These are phyloP conservation scores for Aphanocladium album DNA, from an alignment of 2,329 filamentous ascomycete genomes.

Conservation along the genomic window DNA sequence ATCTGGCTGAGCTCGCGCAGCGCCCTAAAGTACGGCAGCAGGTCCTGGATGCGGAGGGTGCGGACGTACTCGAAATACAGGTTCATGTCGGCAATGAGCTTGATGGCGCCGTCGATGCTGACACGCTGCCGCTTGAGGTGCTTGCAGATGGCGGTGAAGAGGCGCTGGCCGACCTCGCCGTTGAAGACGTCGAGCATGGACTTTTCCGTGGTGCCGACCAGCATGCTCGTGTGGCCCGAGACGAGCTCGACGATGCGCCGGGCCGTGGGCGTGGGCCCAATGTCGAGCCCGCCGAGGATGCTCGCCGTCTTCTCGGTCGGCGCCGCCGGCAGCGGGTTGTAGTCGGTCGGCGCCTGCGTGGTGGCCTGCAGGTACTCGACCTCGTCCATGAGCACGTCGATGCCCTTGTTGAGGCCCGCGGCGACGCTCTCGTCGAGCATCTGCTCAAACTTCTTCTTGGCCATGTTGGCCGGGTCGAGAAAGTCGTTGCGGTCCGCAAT, in stretches of 20 bases:
- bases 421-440: constrained; percentile 97
- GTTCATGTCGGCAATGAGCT: constrained; percentile 94
- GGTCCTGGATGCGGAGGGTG: constrained; percentile 73
- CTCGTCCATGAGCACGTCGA: constrained; percentile 97
- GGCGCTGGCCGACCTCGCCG: constrained; percentile 87
- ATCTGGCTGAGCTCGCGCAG: constrained; percentile 91
- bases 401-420: constrained; percentile 92
- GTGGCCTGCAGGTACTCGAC: constrained; percentile 93
- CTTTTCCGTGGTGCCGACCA: constrained; percentile 93
- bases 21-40: constrained; percentile 86
- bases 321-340: constrained; percentile 59
- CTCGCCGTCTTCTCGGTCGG: constrained; percentile 21
- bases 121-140: constrained; percentile 95
- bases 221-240: constrained; percentile 83
- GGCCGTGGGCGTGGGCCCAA: constrained; percentile 74
- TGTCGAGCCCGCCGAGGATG: constrained; percentile 32
- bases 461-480: constrained; percentile 81
- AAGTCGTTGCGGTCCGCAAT: constrained; percentile 93
- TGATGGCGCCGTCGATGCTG: constrained; percentile 82
- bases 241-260: constrained; percentile 78
- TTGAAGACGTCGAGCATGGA: constrained; percentile 98
- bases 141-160: constrained; percentile 92
- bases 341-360: constrained; percentile 80
- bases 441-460: constrained; percentile 98
- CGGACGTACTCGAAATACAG: constrained; percentile 83